phyloP scores from a whole-genome alignment of 306 rosid species.

The Prinsepia uniflora region DNA sequence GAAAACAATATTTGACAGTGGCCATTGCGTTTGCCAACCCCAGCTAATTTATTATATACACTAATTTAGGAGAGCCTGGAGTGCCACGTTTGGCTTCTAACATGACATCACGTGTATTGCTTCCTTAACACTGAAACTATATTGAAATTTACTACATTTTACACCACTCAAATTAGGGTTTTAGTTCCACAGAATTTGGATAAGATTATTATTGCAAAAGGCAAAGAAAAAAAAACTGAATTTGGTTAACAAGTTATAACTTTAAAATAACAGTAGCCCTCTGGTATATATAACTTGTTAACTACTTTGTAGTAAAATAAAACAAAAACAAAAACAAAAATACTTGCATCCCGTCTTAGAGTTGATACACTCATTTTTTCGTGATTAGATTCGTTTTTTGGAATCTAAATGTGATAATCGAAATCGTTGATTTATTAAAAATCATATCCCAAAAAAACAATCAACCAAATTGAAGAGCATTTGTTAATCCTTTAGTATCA shows the following conservation, averaged over 20 bases:
- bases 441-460: neutral
- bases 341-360: no score
- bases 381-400: no score
- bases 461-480: neutral
- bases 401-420: no score
- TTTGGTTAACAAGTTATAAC: neutral
- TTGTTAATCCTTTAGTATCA: no score
- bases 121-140: neutral
- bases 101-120: conserved; percentile 34
- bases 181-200: neutral
- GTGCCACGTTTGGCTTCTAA: conserved; percentile 33
- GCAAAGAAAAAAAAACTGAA: neutral
- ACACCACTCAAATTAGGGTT: neutral
- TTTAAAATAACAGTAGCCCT: no score
- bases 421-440: no score
- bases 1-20: conserved; percentile 6
- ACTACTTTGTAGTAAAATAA: no score
- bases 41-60: neutral
- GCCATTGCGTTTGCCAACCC: neutral
- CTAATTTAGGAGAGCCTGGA: conserved; percentile 3
- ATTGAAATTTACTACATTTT: neutral
- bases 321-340: no score
- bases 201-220: neutral
- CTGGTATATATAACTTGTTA: no score
- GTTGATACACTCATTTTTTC: no score